Evolutionary conservation across 495 filamentous ascomycete species (phyloP), one percentile per base, ranked within the genome.

Genomic region (Parachaetomium inaequale): DNA sequence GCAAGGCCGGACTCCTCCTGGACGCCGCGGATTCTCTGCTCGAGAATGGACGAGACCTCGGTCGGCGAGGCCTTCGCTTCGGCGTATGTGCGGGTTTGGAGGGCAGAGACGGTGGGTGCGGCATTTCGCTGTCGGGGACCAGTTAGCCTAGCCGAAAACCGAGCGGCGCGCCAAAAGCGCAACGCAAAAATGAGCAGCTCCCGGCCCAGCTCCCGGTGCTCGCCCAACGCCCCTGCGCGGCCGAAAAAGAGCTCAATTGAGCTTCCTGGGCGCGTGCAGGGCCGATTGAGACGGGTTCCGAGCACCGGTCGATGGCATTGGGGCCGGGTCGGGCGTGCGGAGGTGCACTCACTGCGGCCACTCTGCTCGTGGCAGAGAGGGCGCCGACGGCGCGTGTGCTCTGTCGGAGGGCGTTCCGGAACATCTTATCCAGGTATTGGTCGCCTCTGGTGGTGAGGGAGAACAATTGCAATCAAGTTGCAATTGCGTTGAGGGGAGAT

Each of bases 41-140:
- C 94, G 72, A 98, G 89, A 76, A 98, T 97, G 69, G 94, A 97
- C 63, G 95, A 96, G 67, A 98, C 94, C 83, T 98, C 94, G 68
- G 94, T 98, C 68, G 94, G 94, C 28, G 91, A 79, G 68, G 94
- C 93, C 83, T 97, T 97, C 62, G 91, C 90, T 78, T 96, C 92
- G 78, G 93, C 93, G 82, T 96, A 98, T 77, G 84, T 85, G 78
- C 94, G 90, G 76, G 86, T 80, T 78, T 95, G 89, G 79, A 89
- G 82, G 72, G 87, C 81, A 71, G 84, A 80, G 74, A 83, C 81
- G 84, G 85, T 84, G 78, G 93, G 88, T 81, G 86, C 85, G 84
- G 86, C 87, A 81, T 88, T 88, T 87, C 91, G 91, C 81, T 85
- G 85, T 57, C 42, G 47, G 92, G 70, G 74, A 75, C 74, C 72